Conservation (phyloP, 2,329 filamentous ascomycete genomes). For the Apiospora kogelbergensis region DNA sequence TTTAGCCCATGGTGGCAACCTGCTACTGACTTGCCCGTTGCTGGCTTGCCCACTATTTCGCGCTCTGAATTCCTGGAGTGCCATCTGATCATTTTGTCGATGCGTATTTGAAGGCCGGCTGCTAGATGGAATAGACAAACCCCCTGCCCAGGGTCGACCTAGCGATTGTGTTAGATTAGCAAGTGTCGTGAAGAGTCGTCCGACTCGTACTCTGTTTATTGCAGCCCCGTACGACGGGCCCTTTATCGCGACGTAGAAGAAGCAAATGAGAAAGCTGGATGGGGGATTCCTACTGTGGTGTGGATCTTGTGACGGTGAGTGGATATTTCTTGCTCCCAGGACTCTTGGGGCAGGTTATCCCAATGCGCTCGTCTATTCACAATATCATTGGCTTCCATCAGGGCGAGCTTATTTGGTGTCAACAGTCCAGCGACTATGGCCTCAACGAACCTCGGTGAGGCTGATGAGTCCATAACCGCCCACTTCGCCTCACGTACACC, state of each 20-base stretch:
- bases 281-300: neutral
- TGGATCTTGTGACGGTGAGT: neutral
- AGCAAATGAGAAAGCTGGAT: neutral
- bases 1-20: neutral
- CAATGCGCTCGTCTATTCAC: neutral
- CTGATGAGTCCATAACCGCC: slow-evolving; percentile 22
- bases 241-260: neutral
- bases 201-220: neutral
- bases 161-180: slow-evolving; percentile 1
- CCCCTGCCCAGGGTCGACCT: neutral
- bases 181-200: neutral
- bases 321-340: neutral
- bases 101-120: neutral
- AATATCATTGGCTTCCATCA: slow-evolving; percentile 15
- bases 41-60: neutral
- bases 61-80: neutral
- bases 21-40: neutral
- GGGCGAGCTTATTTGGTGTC: slow-evolving; percentile 17
- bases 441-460: slow-evolving; percentile 22
- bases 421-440: slow-evolving; percentile 20
- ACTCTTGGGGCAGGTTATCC: neutral
- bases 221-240: neutral
- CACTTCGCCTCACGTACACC: slow-evolving; percentile 13
- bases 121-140: neutral
- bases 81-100: neutral